Evolutionary conservation across 805 yeast species (phyloP), one percentile per base, ranked within the genome.

Genomic region (Ogataea dorogensis): DNA sequence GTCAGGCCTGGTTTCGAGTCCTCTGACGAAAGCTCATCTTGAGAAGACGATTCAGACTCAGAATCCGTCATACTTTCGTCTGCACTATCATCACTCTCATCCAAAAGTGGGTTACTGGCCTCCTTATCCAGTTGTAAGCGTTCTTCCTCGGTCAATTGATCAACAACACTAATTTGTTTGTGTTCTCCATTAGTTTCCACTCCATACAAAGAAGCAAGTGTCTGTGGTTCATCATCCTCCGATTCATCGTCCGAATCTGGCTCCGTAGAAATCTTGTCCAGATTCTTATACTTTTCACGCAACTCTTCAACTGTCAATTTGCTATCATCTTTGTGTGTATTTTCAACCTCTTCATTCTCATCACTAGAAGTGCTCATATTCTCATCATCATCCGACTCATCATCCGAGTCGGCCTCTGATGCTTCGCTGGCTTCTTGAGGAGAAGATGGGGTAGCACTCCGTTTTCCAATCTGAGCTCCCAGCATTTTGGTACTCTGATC

Each of bases 401-500:
- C 42, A 9, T 47, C 56, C n/a, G 27, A 44, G 14, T 27, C 43
- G 19, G 35, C 34, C n/a, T n/a, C n/a, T n/a, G n/a, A n/a, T 10
- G 23, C 40, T 19, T 39, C 45, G 17, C 27, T 32, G 12, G 42
- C 61, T 2, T 54, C 61, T 11, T 24, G 30, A 7, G 17, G 27
- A 10, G 40, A 31, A 11, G 28, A 23, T 13, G 59, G 64, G 6
- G 66, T 58, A 10, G 42, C 44, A 11, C 64, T 51, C 20, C 54
- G 46, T 34, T 70, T 69, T 19, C 74, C 77, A 38, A 84, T 59
- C 46, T 91, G 95, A 1, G 95, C 94, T 43, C 88, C 96, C 18
- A 91, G 67, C 22, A 91, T 71, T 54, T 86, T 89, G 0, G 96
- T 86, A 16, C 96, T 86, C 53, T 89, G 93, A 53, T 89, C 95